Evolutionary conservation across 1,284 basidiomycete genomes (phyloP), one percentile per base, ranked within the genome.

Genomic region (Cryptococcus sp.): DNA sequence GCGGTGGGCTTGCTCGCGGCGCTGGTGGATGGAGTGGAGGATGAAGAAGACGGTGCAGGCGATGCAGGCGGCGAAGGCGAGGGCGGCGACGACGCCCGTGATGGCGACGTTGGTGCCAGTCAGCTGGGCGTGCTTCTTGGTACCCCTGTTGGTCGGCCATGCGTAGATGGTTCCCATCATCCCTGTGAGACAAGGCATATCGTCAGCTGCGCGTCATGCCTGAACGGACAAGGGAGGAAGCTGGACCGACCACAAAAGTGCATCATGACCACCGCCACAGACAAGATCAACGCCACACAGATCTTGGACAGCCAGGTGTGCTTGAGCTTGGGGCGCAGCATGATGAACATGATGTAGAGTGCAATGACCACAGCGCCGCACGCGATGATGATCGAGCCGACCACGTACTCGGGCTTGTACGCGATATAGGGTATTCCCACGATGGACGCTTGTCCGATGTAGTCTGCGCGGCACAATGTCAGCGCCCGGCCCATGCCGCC

Each of bases 341-440:
- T 76, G 68, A 80, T 74, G 64, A 80, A 80, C 70, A 80, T 76
- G 66, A 79, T 77, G 63, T 78, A 80, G 1, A 80, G 73, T 4
- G 74, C 79, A 35, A 75, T 65, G 51, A 75, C 66, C 20, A 79
- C 77, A 12, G 78, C 77, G 13, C 68, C 65, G 48, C 72, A 77
- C 24, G 79, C 78, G 49, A 80, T 79, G 50, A 80, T 57, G 50
- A 80, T 72, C 4, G 77, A 78, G 3, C 73, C 72, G 28, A 80
- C 65, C 24, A 80, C 73, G 46, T 72, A 75, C 21, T 63, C 68
- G 15, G 72, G 67, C 12, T 62, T 61, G 65, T 79, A 79, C 8
- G 69, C 72, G 46, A 79, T 73, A 47, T 75, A 71, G 0, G 77
- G 77, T 13, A 79, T 74, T 37, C 70, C 74, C 37, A 66, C 71